These are phyloP conservation scores for Camelina sativa DNA, from an alignment of 345 rosid species.

Conservation along the genomic window DNA sequence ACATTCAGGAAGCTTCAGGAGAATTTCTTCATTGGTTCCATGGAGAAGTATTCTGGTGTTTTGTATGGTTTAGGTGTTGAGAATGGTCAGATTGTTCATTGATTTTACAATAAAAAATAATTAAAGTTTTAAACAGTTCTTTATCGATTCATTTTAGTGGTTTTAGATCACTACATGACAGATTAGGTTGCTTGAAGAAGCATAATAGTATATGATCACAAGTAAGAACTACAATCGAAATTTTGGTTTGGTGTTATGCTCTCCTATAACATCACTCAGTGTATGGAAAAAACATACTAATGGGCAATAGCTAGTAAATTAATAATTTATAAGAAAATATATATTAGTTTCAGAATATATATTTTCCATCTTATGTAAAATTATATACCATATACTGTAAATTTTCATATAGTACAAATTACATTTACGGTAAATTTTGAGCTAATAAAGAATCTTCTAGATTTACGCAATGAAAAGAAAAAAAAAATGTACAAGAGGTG, in stretches of 20 bases:
- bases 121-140: not conserved
- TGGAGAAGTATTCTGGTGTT: constrained; percentile 71
- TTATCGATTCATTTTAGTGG: not conserved
- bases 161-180: not conserved
- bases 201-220: not conserved
- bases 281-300: too few species aligned
- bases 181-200: not conserved
- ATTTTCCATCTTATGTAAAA: too few species aligned
- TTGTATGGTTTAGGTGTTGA: constrained; percentile 79
- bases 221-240: too few species aligned
- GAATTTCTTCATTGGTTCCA: constrained; percentile 63
- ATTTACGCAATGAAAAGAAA: too few species aligned
- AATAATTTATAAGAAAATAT: too few species aligned
- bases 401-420: too few species aligned
- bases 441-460: too few species aligned
- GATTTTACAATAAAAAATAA: not conserved
- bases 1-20: constrained; percentile 76
- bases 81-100: constrained; percentile 56
- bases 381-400: too few species aligned
- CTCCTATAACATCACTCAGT: not conserved
- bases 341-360: too few species aligned
- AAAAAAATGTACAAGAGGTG: too few species aligned
- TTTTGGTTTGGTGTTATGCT: not conserved
- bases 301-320: too few species aligned
- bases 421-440: too few species aligned